Percentiles rank a stretch among this genome's conserved stretches.
Evolutionary conservation across 352 stramenopile species (phyloP).

Genomic region (Paralagenidium karlingii): DNA sequence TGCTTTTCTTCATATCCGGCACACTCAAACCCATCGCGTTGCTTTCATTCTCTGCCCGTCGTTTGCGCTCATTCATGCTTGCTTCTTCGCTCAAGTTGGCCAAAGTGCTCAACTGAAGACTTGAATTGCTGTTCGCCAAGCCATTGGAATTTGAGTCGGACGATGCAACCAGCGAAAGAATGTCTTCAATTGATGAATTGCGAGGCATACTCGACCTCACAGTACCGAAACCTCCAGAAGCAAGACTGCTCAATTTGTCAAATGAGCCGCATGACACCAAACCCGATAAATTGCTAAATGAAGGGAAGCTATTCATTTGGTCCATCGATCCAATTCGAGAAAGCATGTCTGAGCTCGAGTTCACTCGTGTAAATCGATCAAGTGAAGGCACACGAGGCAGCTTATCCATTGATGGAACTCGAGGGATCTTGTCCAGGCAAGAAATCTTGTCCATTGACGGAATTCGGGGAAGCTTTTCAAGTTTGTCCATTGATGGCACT

Average conservation of each 20-base stretch:
- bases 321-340: constrained; percentile 54
- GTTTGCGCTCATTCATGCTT: constrained; percentile 58
- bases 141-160: constrained; percentile 43
- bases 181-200: constrained; percentile 82
- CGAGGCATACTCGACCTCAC: constrained; percentile 47
- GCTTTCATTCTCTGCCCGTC: constrained; percentile 18
- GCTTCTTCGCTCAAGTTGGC: constrained; percentile 24
- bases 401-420: constrained; percentile 9
- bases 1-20: constrained; percentile 39
- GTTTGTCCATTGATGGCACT: constrained; percentile 55
- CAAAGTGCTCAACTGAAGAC: constrained; percentile 50
- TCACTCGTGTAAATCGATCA: constrained; percentile 24
- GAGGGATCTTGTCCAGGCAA: constrained; percentile 18
- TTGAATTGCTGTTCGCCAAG: constrained; percentile 31
- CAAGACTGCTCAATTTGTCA: constrained; percentile 55
- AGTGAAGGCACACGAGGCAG: constrained; percentile 46
- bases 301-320: constrained; percentile 61
- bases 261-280: constrained; percentile 58
- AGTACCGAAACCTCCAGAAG: constrained; percentile 2
- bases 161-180: constrained; percentile 70
- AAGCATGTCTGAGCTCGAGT: constrained; percentile 55
- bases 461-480: constrained; percentile 15
- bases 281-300: constrained; percentile 54
- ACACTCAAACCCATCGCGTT: neutral
- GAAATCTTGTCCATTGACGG: constrained; percentile 53